Base-by-base conservation (phyloP, 2,329 filamentous ascomycete genomes). In the Myriosclerotinia duriaeana region DNA sequence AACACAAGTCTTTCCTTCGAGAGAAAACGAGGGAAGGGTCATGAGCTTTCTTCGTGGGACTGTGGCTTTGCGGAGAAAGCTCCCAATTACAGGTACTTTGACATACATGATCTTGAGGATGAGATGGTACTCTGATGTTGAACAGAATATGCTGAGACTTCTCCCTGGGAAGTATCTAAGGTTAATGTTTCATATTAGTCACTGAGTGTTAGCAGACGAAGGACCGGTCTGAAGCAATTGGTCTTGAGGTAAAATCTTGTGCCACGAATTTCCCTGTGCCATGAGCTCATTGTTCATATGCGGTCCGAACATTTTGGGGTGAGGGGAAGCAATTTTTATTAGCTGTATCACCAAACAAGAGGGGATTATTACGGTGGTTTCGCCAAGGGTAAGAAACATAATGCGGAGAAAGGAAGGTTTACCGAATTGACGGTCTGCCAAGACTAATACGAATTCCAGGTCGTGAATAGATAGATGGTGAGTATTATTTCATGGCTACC, bases 1-100 rank as follows among this genome's bases (percentile, higher is more conserved):
- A 46, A 77, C 79, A 34, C 80, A 76, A 0, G 80, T 83, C 68
- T 76, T 77, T 53, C 77, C 77, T 53, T 76, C 74, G 12, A 84
- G 79, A 5, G 81, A 82, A 71, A 84, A 82, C 44, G 69, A 67
- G 4, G 70, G 65, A 15, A 74, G 69, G 3, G 71, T 73, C 69
- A 71, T 72, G 36, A 72, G 67, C 9, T 53, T 68, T 61, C 69
- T 69, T 42, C 55, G 61, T 42, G 48, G 53, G 36, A 54, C 20
- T 5, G 64, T 40, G 38, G 36, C 40, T 40, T 36, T 34, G 36
- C 36, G 63, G 30, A 60, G 44, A 12, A 65, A 22, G 17, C 20
- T 34, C 22, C 54, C 54, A n/a, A 52, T 17, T 20, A 60, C 2
- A 26, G 44, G 34, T 50, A 26, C 20, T 60, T 12, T 50, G 8